Conservation (phyloP, 805 yeast genomes). For the Suhomyces sp. region DNA sequence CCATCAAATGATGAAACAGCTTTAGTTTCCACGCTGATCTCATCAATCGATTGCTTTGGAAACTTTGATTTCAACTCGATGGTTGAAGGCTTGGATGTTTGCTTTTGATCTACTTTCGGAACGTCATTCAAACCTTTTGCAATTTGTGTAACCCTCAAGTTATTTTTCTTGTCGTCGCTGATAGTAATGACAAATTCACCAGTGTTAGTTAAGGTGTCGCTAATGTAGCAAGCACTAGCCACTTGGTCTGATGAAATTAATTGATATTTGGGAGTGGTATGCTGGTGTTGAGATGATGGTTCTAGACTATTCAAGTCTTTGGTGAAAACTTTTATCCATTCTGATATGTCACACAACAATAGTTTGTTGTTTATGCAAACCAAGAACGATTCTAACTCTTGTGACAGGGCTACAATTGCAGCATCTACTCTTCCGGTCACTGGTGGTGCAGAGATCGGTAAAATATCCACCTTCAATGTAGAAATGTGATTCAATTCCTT, state of each 20-base stretch:
- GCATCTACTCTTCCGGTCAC: not conserved
- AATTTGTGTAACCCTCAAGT: not conserved
- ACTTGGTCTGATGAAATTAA: not conserved
- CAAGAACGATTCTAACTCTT: not conserved
- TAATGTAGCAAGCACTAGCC: conserved; percentile 14
- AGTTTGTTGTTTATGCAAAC: not conserved
- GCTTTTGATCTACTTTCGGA: not conserved
- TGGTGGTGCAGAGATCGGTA: not conserved
- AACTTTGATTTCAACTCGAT: not conserved
- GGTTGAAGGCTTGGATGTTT: not conserved
- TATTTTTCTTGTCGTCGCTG: not conserved
- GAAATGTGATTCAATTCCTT: not conserved
- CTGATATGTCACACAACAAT: not conserved
- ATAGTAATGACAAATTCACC: conserved; percentile 24
- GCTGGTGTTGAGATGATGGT: not conserved
- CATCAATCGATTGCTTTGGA: not conserved
- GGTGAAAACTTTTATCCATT: not conserved
- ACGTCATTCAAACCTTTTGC: not conserved
- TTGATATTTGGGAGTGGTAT: not conserved
- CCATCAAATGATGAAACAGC: not conserved
- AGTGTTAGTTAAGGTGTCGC: conserved; percentile 24
- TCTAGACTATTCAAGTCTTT: not conserved
- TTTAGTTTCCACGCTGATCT: not conserved
- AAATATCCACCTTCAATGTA: not conserved
- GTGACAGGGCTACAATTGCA: not conserved